Evolutionary conservation across 805 yeast species (phyloP), one percentile per base, ranked within the genome.

Genomic region (Yamadazyma sp.): DNA sequence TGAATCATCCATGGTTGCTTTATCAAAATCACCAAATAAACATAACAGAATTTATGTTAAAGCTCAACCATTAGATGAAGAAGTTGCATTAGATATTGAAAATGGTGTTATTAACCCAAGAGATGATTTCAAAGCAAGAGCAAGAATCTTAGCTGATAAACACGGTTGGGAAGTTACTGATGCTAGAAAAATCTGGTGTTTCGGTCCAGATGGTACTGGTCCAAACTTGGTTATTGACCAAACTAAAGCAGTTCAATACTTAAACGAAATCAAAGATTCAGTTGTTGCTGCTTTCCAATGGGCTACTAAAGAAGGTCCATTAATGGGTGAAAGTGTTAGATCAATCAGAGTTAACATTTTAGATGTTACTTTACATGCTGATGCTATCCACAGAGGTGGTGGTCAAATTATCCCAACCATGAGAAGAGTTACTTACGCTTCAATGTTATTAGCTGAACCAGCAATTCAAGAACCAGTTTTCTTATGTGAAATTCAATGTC

Each of bases 371-470:
- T 80, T 91, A 73, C 98, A 91, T 76, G 96, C 98, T 68, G 98
- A 91, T 86, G 96, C 98, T 74, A 91, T 91, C 76, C 98, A 91
- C 86, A 89, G 98, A 86, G 98, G 98, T 82, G 96, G 95, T 78
- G 98, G 98, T 76, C 98, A 91, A 80, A 82, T 91, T 72, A 88
- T 93, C 76, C 97, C 98, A 76, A 91, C 98, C 73, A 91, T 93
- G 98, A 89, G 98, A 83, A 89, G 98, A 81, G 98, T 82, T 58
- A 87, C 98, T 54, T 93, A 86, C 78, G 98, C 98, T 65, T 87
- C 97, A 60, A 78, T 89, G 82, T 82, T 91, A 67, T 81, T 91
- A 70, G 98, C 98, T 71, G 88, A 87, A 75, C 98, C 98, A 75
- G 91, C 87, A 66, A 86, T 91, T 66, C 97, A 91, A 79, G 98